Conservation (phyloP, 768 basidiomycete genomes). For the Pleurotus djamor region DNA sequence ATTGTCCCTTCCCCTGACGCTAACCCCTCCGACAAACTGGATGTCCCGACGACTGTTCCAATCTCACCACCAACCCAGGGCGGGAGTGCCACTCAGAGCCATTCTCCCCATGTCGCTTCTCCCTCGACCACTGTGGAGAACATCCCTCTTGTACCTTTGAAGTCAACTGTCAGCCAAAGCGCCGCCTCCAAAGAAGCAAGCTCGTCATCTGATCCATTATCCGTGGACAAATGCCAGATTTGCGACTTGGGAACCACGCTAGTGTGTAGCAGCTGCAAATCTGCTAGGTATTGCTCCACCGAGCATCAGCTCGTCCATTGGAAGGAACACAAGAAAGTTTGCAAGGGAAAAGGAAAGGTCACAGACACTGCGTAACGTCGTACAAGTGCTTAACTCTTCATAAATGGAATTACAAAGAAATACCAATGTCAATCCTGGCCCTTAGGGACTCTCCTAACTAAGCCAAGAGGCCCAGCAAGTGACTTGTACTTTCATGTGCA, state of each 20-base stretch:
- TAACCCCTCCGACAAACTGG: neutral
- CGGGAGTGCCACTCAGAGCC: neutral
- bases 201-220: too few species aligned
- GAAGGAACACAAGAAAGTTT: neutral
- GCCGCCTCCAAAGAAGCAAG: too few species aligned
- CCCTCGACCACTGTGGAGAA: neutral
- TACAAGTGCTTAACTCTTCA: too few species aligned
- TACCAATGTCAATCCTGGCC: too few species aligned
- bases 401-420: too few species aligned
- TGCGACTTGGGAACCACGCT: neutral
- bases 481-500: too few species aligned
- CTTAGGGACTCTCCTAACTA: too few species aligned
- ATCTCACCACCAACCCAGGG: neutral
- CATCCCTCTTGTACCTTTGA: neutral
- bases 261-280: neutral
- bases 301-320: neutral
- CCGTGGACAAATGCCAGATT: slow-evolving; percentile 1
- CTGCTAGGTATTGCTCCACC: neutral
- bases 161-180: too few species aligned
- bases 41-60: neutral
- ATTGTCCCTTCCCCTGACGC: neutral
- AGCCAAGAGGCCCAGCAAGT: too few species aligned
- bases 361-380: too few species aligned
- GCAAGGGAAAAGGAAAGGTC: neutral
- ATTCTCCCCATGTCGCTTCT: neutral